Conservation (phyloP, 2,329 filamentous ascomycete species). For the Endoconidiophora polonica region DNA sequence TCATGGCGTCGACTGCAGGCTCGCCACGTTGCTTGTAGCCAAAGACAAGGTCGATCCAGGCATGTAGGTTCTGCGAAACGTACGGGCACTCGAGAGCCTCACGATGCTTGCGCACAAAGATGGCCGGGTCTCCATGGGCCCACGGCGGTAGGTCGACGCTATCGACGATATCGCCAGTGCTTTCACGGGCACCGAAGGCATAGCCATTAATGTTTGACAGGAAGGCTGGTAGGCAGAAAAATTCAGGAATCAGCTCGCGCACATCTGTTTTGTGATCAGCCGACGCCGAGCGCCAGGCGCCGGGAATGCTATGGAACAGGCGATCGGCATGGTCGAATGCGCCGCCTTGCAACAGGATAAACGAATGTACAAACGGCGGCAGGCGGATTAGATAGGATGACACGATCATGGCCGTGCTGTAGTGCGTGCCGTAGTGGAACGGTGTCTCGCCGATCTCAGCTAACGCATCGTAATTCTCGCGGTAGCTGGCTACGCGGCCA, state of each 20-base stretch:
- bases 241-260: conserved; percentile 85
- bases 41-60: conserved; percentile 94
- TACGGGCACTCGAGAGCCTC: conserved; percentile 88
- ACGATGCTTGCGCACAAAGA: conserved; percentile 91
- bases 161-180: conserved; percentile 62
- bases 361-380: conserved; percentile 92
- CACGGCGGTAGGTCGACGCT: conserved; percentile 82
- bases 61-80: conserved; percentile 74
- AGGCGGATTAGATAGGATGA: conserved; percentile 89
- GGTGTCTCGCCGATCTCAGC: conserved; percentile 83
- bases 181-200: conserved; percentile 80
- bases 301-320: conserved; percentile 82
- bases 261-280: conserved; percentile 85
- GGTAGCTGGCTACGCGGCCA: conserved; percentile 60
- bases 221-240: conserved; percentile 93
- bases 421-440: conserved; percentile 97
- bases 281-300: conserved; percentile 82
- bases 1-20: conserved; percentile 74
- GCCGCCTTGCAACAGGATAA: conserved; percentile 84
- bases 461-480: conserved; percentile 71
- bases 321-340: conserved; percentile 92
- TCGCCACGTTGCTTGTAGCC: conserved; percentile 89
- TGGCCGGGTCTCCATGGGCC: conserved; percentile 90
- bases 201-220: conserved; percentile 86
- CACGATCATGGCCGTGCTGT: conserved; percentile 98